phyloP scores from a whole-genome alignment of 2,329 filamentous ascomycete genomes.

The Botrytis paeoniae region DNA sequence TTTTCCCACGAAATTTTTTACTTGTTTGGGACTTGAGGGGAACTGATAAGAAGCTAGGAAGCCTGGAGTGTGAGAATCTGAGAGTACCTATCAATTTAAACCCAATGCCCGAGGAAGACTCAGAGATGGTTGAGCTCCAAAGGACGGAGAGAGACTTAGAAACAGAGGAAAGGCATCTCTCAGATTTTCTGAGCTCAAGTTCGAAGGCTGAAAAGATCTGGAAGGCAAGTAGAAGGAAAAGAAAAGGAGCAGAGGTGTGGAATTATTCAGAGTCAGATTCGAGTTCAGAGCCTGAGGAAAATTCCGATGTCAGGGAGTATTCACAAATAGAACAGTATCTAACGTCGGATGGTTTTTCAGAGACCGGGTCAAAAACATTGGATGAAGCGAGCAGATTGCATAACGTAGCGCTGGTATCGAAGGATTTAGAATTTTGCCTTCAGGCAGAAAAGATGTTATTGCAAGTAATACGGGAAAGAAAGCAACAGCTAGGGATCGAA shows the following conservation, averaged over 20 bases:
- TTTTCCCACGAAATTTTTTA: accelerated
- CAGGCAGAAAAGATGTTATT: not conserved
- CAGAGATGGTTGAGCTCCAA: accelerated
- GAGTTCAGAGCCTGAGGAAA: no score
- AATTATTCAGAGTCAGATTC: no score
- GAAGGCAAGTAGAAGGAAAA: no score
- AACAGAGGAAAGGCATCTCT: no score
- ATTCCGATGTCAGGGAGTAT: no score
- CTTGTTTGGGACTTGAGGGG: not conserved
- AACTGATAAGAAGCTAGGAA: not conserved
- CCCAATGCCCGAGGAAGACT: no score
- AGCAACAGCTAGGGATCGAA: not conserved
- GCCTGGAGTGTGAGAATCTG: no score
- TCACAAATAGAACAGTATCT: no score
- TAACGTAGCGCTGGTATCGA: not conserved
- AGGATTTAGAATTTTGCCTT: not conserved
- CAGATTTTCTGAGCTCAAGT: no score
- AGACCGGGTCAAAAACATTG: not conserved
- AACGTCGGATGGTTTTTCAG: not conserved
- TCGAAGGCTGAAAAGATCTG: no score
- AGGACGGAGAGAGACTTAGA: no score
- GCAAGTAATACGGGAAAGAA: not conserved
- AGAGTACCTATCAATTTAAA: not conserved
- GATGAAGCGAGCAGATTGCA: not conserved
- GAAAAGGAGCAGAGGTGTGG: no score